Percentiles rank a stretch among this genome's conserved stretches.
These are phyloP conservation scores for Globisporangium nodosum DNA, from an alignment of 352 stramenopile species.

Conservation along the genomic window DNA sequence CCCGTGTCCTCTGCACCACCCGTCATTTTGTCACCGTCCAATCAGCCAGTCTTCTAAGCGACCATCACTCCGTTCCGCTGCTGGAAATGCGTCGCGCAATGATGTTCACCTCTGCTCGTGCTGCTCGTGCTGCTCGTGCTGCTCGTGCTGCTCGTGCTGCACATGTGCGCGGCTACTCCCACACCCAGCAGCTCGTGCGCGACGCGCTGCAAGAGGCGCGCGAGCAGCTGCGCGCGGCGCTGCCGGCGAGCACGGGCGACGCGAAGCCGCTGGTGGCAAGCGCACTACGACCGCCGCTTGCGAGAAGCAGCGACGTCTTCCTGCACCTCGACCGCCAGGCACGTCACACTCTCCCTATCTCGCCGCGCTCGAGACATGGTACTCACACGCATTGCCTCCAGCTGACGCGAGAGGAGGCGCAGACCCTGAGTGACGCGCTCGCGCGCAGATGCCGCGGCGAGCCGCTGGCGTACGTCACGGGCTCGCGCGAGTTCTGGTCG, in stretches of 20 bases:
- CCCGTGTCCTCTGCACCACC: background rate
- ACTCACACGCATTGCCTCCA: conserved; percentile 1
- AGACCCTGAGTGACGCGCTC: conserved; percentile 16
- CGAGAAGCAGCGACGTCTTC: conserved; percentile 47
- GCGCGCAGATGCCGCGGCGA: conserved; percentile 33
- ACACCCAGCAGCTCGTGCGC: conserved; percentile 9
- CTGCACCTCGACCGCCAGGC: conserved; percentile 45
- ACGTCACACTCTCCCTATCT: background rate
- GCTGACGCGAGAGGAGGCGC: conserved; percentile 31
- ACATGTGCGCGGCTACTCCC: conserved; percentile 1
- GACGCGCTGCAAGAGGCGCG: conserved; percentile 9
- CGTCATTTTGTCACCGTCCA: background rate
- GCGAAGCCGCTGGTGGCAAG: conserved; percentile 54
- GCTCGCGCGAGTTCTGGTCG: conserved; percentile 75
- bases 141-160: background rate
- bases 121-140: background rate
- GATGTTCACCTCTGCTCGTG: background rate
- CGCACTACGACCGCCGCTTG: conserved; percentile 33
- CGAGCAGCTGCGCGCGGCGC: conserved; percentile 8
- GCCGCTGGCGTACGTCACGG: conserved; percentile 67
- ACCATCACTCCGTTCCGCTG: background rate
- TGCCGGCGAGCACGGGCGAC: conserved; percentile 17
- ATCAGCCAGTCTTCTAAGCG: background rate
- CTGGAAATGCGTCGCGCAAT: too few species aligned
- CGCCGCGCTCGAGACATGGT: background rate